Evolutionary conservation across 1,284 basidiomycete genomes (phyloP).

Genomic region (Schizophyllum commune): DNA sequence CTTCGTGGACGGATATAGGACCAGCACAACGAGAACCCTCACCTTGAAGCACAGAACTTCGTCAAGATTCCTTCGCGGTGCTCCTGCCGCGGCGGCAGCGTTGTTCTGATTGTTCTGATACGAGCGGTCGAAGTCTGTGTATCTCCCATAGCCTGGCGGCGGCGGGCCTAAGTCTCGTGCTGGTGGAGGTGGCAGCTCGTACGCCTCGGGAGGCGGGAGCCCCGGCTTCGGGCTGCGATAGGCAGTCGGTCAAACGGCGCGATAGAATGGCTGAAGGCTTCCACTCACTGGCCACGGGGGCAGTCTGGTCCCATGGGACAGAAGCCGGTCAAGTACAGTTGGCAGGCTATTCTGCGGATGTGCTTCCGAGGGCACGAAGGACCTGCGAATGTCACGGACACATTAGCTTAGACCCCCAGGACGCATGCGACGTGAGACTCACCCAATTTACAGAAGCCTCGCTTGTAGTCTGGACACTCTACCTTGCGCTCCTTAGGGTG

Average conservation of each 20-base stretch:
- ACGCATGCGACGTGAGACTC: constrained; percentile 17
- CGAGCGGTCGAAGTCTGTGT: constrained; percentile 70
- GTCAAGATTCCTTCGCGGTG: constrained; percentile 69
- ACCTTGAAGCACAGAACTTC: constrained; percentile 91
- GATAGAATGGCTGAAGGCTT: neutral
- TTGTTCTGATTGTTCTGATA: constrained; percentile 10
- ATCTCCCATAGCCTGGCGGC: constrained; percentile 86
- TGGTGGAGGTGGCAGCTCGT: constrained; percentile 72
- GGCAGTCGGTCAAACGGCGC: constrained; percentile 9
- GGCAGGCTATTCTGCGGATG: constrained; percentile 85
- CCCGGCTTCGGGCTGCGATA: constrained; percentile 63
- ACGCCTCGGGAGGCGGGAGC: constrained; percentile 65
- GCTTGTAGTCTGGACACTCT: constrained; percentile 92
- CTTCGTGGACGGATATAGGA: neutral
- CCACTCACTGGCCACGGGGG: constrained; percentile 81
- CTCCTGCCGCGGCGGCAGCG: constrained; percentile 25
- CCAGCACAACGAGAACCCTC: constrained; percentile 7
- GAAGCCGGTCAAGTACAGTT: constrained; percentile 88
- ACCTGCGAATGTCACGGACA: constrained; percentile 37
- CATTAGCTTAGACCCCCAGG: constrained; percentile 6
- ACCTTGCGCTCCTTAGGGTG: constrained; percentile 93
- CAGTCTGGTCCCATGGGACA: constrained; percentile 94
- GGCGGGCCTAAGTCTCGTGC: constrained; percentile 81
- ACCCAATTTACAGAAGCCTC: constrained; percentile 95
- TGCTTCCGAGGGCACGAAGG: constrained; percentile 91